Conservation (phyloP, 2,329 filamentous ascomycete species). For the Ascochyta pisi region DNA sequence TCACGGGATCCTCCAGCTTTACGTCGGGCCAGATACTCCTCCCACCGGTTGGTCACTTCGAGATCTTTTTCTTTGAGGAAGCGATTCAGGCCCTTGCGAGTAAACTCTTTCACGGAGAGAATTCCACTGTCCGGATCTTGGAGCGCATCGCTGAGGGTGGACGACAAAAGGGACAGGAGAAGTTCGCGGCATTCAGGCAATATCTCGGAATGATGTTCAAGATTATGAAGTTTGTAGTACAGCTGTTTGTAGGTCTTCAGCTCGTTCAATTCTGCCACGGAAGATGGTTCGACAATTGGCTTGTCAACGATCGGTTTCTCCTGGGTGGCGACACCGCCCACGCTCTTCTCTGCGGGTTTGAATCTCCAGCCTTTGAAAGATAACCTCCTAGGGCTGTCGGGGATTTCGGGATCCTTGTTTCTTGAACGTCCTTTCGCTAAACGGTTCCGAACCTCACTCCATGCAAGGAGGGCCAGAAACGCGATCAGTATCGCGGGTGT, state of each 20-base stretch:
- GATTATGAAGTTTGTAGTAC: slow-evolving; percentile 53
- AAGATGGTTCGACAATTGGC: background rate
- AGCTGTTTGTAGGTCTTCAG: slow-evolving; percentile 39
- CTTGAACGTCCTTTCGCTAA: slow-evolving; percentile 22
- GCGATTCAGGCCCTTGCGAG: slow-evolving; percentile 21
- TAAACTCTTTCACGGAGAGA: slow-evolving; percentile 42
- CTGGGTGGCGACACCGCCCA: background rate
- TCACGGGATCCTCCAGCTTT: slow-evolving; percentile 45
- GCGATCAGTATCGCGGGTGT: slow-evolving; percentile 30
- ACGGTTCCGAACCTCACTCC: slow-evolving; percentile 23
- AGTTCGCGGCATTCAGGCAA: slow-evolving; percentile 42
- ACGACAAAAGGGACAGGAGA: slow-evolving; percentile 47
- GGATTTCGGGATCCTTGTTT: slow-evolving; percentile 25
- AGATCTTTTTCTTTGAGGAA: slow-evolving; percentile 47
- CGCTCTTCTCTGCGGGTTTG: background rate
- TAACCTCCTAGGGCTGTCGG: slow-evolving; percentile 18
- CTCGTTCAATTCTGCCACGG: slow-evolving; percentile 2
- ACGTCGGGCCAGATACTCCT: slow-evolving; percentile 46
- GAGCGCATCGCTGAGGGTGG: slow-evolving; percentile 38
- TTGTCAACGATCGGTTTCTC: slow-evolving; percentile 2
- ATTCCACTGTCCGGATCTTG: slow-evolving; percentile 31
- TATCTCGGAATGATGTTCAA: slow-evolving; percentile 48
- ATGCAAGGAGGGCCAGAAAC: slow-evolving; percentile 29
- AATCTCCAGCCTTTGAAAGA: slow-evolving; percentile 11
- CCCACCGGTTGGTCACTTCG: slow-evolving; percentile 41